A percentile compares a stretch with the other conserved stretches of the same genome.
phyloP scores from a whole-genome alignment of 169 alveolate species.

The Plasmodium gonderi region DNA sequence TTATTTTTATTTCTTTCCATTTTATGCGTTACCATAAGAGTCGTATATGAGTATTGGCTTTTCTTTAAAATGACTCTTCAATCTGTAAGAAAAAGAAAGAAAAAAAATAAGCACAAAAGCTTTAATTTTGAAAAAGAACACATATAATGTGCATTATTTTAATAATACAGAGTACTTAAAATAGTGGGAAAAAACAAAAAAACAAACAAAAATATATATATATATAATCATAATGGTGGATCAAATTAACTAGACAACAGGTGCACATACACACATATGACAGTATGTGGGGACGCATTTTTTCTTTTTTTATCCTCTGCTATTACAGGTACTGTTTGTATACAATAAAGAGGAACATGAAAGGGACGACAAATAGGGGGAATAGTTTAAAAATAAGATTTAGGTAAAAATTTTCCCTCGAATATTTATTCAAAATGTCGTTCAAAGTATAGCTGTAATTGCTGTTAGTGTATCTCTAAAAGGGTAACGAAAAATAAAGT shows the following conservation, averaged over 20 bases:
- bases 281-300: not conserved
- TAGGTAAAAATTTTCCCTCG: conserved; percentile 63
- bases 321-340: conserved; percentile 70
- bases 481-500: not conserved
- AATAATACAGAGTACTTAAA: no score
- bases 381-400: conserved; percentile 66
- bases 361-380: conserved; percentile 69
- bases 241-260: not conserved
- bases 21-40: conserved; percentile 57
- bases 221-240: no score
- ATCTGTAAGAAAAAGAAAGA: not conserved
- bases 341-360: conserved; percentile 39
- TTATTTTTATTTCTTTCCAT: not conserved
- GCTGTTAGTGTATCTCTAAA: conserved; percentile 58
- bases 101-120: not conserved
- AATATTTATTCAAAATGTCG: conserved; percentile 45
- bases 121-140: not conserved
- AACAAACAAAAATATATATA: not conserved
- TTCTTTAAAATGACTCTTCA: conserved; percentile 70
- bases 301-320: not conserved
- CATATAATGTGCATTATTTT: not conserved
- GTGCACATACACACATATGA: not conserved
- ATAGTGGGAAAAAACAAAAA: not conserved
- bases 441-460: conserved; percentile 45
- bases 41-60: conserved; percentile 68